A percentile compares a stretch with the other conserved stretches of the same genome.
These are phyloP conservation scores for Tuber aestivum DNA, from an alignment of 495 filamentous ascomycete genomes.

Conservation along the genomic window DNA sequence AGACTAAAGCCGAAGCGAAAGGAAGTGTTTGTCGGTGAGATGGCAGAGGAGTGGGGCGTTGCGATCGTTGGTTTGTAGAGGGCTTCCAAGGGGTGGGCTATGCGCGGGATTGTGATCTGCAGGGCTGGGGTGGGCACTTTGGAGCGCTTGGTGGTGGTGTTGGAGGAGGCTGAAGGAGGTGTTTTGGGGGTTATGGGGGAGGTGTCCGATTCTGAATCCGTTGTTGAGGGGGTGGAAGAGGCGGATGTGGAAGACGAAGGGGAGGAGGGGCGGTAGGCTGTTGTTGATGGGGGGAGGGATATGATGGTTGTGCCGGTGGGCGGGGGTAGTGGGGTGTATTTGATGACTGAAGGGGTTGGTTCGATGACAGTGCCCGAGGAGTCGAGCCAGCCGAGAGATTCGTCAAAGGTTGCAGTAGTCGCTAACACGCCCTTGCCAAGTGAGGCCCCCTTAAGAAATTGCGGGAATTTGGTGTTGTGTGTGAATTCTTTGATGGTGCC, in stretches of 20 bases:
- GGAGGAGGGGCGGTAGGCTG: slow-evolving; percentile 3
- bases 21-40: slow-evolving; percentile 44
- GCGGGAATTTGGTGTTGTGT: slow-evolving; percentile 71
- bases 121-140: slow-evolving; percentile 22
- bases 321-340: slow-evolving; percentile 9
- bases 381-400: slow-evolving; percentile 1
- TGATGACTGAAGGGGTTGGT: background rate
- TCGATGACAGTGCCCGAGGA: background rate
- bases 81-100: slow-evolving; percentile 76
- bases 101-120: slow-evolving; percentile 57
- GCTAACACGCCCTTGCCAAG: slow-evolving; percentile 42
- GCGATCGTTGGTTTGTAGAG: slow-evolving; percentile 65
- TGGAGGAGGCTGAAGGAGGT: slow-evolving; percentile 30
- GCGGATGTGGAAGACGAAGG: slow-evolving; percentile 32
- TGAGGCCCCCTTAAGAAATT: slow-evolving; percentile 57
- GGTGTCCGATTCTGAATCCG: slow-evolving; percentile 20
- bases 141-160: slow-evolving; percentile 41
- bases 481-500: slow-evolving; percentile 76
- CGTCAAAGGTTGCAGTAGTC: slow-evolving; percentile 1
- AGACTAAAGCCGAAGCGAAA: slow-evolving; percentile 48
- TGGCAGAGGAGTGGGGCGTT: slow-evolving; percentile 22
- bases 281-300: slow-evolving; percentile 22
- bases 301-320: slow-evolving; percentile 16
- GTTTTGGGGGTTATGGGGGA: slow-evolving; percentile 29
- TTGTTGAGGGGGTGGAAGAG: slow-evolving; percentile 33